phyloP scores from a whole-genome alignment of 768 basidiomycete genomes.

The Boletus sp. region DNA sequence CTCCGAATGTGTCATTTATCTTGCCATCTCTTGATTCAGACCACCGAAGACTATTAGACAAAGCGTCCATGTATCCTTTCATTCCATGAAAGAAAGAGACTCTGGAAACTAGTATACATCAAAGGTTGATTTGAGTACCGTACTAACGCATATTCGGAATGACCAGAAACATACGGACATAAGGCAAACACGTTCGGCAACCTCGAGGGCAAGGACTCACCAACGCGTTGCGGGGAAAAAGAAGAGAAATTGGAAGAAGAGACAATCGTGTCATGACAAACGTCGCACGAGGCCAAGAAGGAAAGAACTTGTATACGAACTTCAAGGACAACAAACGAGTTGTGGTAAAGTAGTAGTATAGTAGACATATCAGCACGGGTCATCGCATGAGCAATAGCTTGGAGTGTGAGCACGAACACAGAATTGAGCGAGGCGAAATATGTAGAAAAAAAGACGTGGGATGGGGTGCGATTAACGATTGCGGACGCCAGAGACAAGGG shows the following conservation, averaged over 20 bases:
- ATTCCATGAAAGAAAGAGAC: slow-evolving; percentile 3
- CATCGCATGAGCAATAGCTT: slow-evolving; percentile 31
- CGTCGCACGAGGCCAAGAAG: slow-evolving; percentile 4
- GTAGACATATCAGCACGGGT: slow-evolving; percentile 33
- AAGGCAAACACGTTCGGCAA: background rate
- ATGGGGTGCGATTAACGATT: slow-evolving; percentile 32
- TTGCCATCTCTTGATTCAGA: background rate
- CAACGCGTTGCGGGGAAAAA: background rate
- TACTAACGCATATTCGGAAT: slow-evolving; percentile 20
- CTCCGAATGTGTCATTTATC: too few species aligned
- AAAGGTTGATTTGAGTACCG: slow-evolving; percentile 11
- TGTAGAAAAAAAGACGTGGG: slow-evolving; percentile 15
- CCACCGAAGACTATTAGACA: background rate
- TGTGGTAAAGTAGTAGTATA: slow-evolving; percentile 35
- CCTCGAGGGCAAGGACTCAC: slow-evolving; percentile 5
- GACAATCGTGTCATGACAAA: slow-evolving; percentile 14
- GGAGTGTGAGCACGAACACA: slow-evolving; percentile 22
- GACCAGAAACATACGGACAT: slow-evolving; percentile 13
- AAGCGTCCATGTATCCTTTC: background rate
- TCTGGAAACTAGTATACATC: slow-evolving; percentile 27
- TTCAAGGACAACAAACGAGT: slow-evolving; percentile 15
- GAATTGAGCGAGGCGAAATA: slow-evolving; percentile 16
- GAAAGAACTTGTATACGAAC: slow-evolving; percentile 18
- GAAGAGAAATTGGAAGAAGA: background rate
- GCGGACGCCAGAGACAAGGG: slow-evolving; percentile 19